Evolutionary conservation across 768 basidiomycete genomes (phyloP).

Genomic region (Agaricus subrufescens): DNA sequence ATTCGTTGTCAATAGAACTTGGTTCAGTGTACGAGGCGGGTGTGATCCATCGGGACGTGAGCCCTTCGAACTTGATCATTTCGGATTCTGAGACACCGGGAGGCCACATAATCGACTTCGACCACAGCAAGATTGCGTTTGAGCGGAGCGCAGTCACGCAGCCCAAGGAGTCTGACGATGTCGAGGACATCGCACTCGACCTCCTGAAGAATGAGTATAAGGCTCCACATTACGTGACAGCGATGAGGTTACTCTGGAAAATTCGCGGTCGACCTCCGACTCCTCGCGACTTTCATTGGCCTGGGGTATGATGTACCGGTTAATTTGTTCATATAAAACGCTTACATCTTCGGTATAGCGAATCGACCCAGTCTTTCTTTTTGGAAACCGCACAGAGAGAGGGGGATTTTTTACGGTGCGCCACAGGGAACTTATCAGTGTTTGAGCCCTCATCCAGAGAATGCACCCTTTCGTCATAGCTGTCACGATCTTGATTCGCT

Average conservation of each 20-base stretch:
- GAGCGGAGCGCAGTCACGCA: too few species aligned
- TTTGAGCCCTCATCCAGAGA: neutral
- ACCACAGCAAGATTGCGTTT: neutral
- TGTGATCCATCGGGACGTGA: neutral
- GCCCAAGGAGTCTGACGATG: neutral
- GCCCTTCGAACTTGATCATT: neutral
- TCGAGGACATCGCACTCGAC: neutral
- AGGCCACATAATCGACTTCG: slow-evolving; percentile 1
- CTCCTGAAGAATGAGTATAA: neutral
- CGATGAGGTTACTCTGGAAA: neutral
- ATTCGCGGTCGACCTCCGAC: neutral
- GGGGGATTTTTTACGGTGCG: neutral
- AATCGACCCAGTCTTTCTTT: neutral
- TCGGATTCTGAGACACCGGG: neutral
- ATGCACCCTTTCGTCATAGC: neutral
- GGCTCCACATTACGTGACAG: neutral
- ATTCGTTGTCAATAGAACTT: neutral
- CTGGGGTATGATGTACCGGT: neutral
- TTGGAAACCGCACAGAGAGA: neutral
- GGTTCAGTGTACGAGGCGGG: neutral
- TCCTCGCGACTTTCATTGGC: neutral
- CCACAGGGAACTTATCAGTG: neutral
- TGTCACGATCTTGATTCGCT: neutral
- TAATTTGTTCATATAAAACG: neutral
- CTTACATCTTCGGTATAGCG: neutral